Conservation (phyloP, 352 stramenopile genomes). For the Globisporangium paddicum region DNA sequence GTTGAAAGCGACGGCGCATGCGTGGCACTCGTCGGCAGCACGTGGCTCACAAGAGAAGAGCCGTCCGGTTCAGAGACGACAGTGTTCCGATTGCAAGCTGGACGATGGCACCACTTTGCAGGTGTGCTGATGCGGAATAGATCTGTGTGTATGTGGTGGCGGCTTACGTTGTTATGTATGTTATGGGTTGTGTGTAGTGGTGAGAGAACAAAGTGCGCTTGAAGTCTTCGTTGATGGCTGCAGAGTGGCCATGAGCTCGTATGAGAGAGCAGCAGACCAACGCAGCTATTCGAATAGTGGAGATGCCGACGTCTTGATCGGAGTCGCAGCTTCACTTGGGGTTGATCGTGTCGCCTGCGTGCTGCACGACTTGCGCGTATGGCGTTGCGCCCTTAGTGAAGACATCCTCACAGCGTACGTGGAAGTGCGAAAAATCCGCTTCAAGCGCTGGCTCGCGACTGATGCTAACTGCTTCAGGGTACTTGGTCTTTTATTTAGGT, state of each 20-base stretch:
- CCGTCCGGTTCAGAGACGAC: not conserved
- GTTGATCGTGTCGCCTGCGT: not conserved
- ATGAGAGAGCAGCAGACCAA: not conserved
- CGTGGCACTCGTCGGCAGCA: not conserved
- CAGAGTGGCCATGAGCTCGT: not conserved
- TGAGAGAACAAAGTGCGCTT: not conserved
- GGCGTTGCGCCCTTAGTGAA: not conserved
- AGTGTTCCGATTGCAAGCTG: not conserved
- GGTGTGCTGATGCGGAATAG: not conserved
- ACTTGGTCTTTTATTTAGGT: not conserved
- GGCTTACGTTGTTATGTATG: too few species aligned
- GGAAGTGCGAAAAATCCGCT: not conserved
- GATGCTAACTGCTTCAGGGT: not conserved
- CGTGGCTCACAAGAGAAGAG: not conserved
- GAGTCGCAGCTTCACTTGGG: not conserved
- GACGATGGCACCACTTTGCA: slow-evolving; percentile 17
- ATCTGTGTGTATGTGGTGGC: too few species aligned
- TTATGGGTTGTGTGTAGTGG: not conserved
- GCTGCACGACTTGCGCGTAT: slow-evolving; percentile 19
- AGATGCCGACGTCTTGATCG: not conserved
- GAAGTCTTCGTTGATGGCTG: slow-evolving; percentile 6
- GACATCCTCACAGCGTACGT: slow-evolving; percentile 2
- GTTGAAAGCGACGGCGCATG: slow-evolving; percentile 9
- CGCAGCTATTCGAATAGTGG: too few species aligned
- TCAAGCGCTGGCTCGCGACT: not conserved